Percentiles rank a stretch among this genome's conserved stretches.
Evolutionary conservation across 108 stramenopile species (phyloP).

Genomic region (Pseudonitzschia multistriata): DNA sequence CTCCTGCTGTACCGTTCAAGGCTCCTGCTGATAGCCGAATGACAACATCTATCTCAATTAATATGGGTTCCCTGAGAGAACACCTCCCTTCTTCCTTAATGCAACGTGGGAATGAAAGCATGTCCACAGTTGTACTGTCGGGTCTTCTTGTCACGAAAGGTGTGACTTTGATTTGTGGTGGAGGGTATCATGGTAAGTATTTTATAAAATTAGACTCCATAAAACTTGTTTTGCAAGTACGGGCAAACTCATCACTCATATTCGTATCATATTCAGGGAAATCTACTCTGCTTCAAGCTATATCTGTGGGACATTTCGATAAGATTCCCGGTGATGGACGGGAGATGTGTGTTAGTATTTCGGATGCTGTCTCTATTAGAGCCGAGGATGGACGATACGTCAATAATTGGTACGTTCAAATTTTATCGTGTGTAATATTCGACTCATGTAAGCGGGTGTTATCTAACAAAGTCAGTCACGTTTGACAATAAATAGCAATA

Average conservation of each 20-base stretch:
- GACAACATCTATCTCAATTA: slow-evolving; percentile 37
- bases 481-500: slow-evolving; percentile 41
- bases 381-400: slow-evolving; percentile 95
- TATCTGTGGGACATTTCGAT: slow-evolving; percentile 91
- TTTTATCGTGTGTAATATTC: too few species aligned
- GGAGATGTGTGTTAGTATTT: slow-evolving; percentile 82
- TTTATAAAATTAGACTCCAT: slow-evolving; percentile 11
- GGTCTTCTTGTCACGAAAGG: slow-evolving; percentile 94
- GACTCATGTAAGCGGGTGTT: background rate
- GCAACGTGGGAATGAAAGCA: background rate
- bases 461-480: slow-evolving; percentile 19
- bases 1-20: slow-evolving; percentile 53
- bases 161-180: slow-evolving; percentile 93
- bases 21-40: slow-evolving; percentile 59
- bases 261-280: slow-evolving; percentile 45
- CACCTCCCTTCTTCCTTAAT: slow-evolving; percentile 17
- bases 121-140: slow-evolving; percentile 45
- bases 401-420: slow-evolving; percentile 16
- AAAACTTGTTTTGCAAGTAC: slow-evolving; percentile 73
- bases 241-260: background rate
- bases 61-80: slow-evolving; percentile 49
- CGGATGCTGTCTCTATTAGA: slow-evolving; percentile 85
- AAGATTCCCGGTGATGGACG: slow-evolving; percentile 96
- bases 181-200: slow-evolving; percentile 88
- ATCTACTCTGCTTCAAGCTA: slow-evolving; percentile 85